A percentile compares a stretch with the other conserved stretches of the same genome.
Evolutionary conservation across 176 grass and related monocot genomes (phyloP).

Genomic region (Oryza australiensis): DNA sequence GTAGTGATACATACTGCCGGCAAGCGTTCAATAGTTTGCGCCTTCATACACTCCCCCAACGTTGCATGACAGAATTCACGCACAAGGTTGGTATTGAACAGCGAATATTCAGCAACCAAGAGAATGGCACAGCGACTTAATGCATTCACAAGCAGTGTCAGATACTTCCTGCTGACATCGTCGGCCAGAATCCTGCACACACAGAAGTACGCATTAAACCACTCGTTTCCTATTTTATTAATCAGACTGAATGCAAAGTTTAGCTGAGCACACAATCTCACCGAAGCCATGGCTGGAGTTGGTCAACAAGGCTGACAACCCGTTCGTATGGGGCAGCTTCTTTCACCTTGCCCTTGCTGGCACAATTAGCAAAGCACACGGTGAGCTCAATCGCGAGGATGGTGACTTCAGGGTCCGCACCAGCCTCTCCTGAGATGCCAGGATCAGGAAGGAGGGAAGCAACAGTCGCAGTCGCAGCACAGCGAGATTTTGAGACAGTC

Average conservation of each 20-base stretch:
- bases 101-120: conserved; percentile 39
- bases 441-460: conserved; percentile 49
- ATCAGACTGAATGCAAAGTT: neutral
- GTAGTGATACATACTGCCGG: conserved; percentile 45
- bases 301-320: conserved; percentile 49
- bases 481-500: conserved; percentile 37
- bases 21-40: conserved; percentile 48
- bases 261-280: conserved; percentile 23
- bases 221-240: neutral
- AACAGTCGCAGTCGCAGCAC: conserved; percentile 15
- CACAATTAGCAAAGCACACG: conserved; percentile 56
- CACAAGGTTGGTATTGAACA: conserved; percentile 43
- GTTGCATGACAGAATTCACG: conserved; percentile 43
- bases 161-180: conserved; percentile 47
- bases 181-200: conserved; percentile 57
- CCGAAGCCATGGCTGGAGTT: conserved; percentile 74
- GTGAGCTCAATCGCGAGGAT: conserved; percentile 57
- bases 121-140: conserved; percentile 64
- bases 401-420: conserved; percentile 56
- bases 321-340: conserved; percentile 46
- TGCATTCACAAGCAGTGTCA: conserved; percentile 47
- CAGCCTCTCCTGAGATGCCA: conserved; percentile 35
- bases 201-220: neutral
- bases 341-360: conserved; percentile 55
- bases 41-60: conserved; percentile 38